These are phyloP conservation scores for Phytophthora fragariae DNA, from an alignment of 352 stramenopile species.

Conservation along the genomic window DNA sequence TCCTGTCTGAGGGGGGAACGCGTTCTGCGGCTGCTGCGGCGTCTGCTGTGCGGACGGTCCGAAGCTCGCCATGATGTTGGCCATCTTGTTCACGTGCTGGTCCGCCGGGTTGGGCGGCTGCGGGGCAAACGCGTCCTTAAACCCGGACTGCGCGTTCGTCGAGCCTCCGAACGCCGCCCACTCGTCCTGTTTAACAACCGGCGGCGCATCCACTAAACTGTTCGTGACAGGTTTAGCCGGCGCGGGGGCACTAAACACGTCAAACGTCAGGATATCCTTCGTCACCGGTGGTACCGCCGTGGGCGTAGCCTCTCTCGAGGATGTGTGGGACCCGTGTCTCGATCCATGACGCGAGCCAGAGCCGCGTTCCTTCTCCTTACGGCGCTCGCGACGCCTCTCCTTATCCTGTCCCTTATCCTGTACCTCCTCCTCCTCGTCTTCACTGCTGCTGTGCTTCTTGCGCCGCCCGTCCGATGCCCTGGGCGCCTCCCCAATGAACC, in stretches of 20 bases:
- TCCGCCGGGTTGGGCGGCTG: conserved; percentile 44
- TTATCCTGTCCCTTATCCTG: conserved; percentile 22
- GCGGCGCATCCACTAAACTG: conserved; percentile 31
- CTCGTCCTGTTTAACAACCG: conserved; percentile 60
- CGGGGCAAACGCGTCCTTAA: conserved; percentile 58
- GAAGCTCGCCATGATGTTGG: conserved; percentile 91
- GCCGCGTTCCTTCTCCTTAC: conserved; percentile 28
- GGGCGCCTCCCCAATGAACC: conserved; percentile 62
- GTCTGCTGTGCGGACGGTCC: conserved; percentile 37
- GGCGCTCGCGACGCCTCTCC: conserved; percentile 25
- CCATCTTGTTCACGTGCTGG: conserved; percentile 80
- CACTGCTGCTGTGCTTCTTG: conserved; percentile 53
- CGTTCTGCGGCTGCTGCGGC: conserved; percentile 36
- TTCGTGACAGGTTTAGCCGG: conserved; percentile 29
- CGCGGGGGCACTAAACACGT: conserved; percentile 52
- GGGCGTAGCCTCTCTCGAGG: conserved; percentile 47
- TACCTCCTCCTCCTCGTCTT: conserved; percentile 47
- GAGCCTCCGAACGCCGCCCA: conserved; percentile 79
- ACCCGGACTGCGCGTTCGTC: conserved; percentile 41
- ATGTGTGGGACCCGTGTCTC: conserved; percentile 46
- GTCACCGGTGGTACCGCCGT: conserved; percentile 12
- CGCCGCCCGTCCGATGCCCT: conserved; percentile 25
- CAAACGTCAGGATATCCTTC: conserved; percentile 76
- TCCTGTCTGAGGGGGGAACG: conserved; percentile 54
- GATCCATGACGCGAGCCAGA: conserved; percentile 34